Conservation (phyloP, 352 stramenopile genomes). For the Phytophthora pini region DNA sequence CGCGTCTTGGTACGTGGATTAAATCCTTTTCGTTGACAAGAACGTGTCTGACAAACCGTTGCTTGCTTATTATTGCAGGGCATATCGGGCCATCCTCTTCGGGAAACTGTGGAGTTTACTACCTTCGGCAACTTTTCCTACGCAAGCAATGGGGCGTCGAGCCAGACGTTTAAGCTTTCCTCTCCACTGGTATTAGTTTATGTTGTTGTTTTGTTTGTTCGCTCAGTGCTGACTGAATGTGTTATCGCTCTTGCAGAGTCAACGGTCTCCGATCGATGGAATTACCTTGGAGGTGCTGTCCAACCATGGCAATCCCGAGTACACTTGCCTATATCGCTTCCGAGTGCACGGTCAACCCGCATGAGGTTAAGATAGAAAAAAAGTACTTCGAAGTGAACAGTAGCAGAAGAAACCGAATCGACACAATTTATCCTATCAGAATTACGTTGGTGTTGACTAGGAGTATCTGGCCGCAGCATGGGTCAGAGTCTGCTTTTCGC, state of each 20-base stretch:
- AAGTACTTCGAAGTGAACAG: constrained; percentile 7
- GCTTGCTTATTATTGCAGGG: constrained; percentile 36
- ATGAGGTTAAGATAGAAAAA: constrained; percentile 16
- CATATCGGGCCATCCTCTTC: constrained; percentile 46
- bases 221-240: constrained; percentile 8
- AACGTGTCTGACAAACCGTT: neutral
- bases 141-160: constrained; percentile 48
- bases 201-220: neutral
- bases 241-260: constrained; percentile 31
- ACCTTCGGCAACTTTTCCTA: constrained; percentile 85
- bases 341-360: constrained; percentile 71
- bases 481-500: constrained; percentile 60
- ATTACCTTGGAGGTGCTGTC: constrained; percentile 80
- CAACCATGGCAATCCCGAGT: constrained; percentile 88
- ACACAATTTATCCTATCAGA: constrained; percentile 39
- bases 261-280: constrained; percentile 62
- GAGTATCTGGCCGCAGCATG: constrained; percentile 27
- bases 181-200: constrained; percentile 44
- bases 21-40: neutral
- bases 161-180: constrained; percentile 74
- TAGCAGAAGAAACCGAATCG: constrained; percentile 13
- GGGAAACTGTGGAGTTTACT: constrained; percentile 56
- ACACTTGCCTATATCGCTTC: constrained; percentile 92
- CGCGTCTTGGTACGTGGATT: constrained; percentile 54
- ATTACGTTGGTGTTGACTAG: neutral